Evolutionary conservation across 2,329 filamentous ascomycete species (phyloP).

Genomic region (Aspergillus ibericus): DNA sequence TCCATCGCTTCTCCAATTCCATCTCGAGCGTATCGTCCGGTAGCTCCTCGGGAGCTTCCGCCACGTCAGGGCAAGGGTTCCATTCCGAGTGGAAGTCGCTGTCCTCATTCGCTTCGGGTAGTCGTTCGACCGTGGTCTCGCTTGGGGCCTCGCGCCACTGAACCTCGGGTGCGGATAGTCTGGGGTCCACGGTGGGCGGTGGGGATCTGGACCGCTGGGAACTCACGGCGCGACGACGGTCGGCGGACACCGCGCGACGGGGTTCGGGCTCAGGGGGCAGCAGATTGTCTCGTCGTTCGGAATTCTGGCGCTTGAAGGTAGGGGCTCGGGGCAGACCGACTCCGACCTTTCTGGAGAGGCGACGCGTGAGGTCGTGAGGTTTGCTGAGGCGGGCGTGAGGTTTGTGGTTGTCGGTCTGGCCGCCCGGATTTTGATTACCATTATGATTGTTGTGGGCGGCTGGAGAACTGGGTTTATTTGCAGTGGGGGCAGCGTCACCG

Average conservation of each 20-base stretch:
- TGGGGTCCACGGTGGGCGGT: constrained; percentile 38
- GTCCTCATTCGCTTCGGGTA: constrained; percentile 31
- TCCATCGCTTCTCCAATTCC: constrained; percentile 87
- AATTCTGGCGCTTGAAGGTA: constrained; percentile 80
- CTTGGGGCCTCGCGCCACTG: constrained; percentile 36
- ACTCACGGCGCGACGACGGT: constrained; percentile 47
- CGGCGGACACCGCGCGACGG: constrained; percentile 66
- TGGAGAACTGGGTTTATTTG: constrained; percentile 13
- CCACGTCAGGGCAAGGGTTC: constrained; percentile 28
- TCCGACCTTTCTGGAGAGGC: constrained; percentile 57
- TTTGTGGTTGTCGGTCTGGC: constrained; percentile 18
- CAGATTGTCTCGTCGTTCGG: constrained; percentile 73
- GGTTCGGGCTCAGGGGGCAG: constrained; percentile 63
- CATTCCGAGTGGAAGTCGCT: constrained; percentile 29
- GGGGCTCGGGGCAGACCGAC: constrained; percentile 73
- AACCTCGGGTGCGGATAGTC: constrained; percentile 45
- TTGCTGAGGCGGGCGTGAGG: constrained; percentile 20
- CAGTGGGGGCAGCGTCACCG: constrained; percentile 16
- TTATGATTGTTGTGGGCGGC: constrained; percentile 11
- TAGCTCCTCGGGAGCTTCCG: constrained; percentile 25
- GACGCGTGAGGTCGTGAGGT: constrained; percentile 34
- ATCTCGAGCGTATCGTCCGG: constrained; percentile 59
- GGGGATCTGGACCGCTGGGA: constrained; percentile 47
- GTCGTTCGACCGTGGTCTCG: constrained; percentile 35
- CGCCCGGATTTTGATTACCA: constrained; percentile 9